Evolutionary conservation across 495 filamentous ascomycete species (phyloP), one percentile per base, ranked within the genome.

Genomic region (Neurospora tetrasperma): DNA sequence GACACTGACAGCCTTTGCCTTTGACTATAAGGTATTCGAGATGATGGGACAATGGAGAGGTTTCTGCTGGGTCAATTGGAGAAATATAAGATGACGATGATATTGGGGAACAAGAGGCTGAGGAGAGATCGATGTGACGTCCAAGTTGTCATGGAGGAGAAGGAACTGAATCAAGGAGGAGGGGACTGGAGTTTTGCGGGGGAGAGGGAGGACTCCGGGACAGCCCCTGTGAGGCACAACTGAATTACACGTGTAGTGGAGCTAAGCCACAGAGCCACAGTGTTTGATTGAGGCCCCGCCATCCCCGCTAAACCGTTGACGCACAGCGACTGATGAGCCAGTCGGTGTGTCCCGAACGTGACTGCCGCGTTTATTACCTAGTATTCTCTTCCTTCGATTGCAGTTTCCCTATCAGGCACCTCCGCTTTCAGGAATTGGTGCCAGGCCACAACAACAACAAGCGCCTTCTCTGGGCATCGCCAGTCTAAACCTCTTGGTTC

Each of bases 261-360:
- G 20, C 54, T 35, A 18, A 66, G 54, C 54, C 54, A 66, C 54
- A 35, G 27, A 62, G 54, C 54, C 54, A 62, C 54, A 31, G 54
- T 62, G 54, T 12, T 62, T 9, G 54, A 62, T 8, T 62, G 54
- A 62, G 2, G 27, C 27, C 27, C 27, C 27, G 27, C 27, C 27
- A 31, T 31, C 27, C 27, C 27, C 27, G 27, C 27, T 31, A 31
- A 31, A 14, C 54, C 27, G 54, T 66, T 66, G 54, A 66, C 54
- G 54, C 54, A 62, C 54, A 62, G 54, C 54, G 54, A 62, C 54
- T 62, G 54, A 66, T 66, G 54, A 66, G 54, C 54, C 54, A 66
- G 54, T 66, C 54, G 27, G 54, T 66, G 54, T 62, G 54, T 66
- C 54, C 54, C 54, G 54, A 66, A 66, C 54, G 54, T 66, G 54